Conservation (phyloP, 345 rosid genomes). For the Viola odorata region DNA sequence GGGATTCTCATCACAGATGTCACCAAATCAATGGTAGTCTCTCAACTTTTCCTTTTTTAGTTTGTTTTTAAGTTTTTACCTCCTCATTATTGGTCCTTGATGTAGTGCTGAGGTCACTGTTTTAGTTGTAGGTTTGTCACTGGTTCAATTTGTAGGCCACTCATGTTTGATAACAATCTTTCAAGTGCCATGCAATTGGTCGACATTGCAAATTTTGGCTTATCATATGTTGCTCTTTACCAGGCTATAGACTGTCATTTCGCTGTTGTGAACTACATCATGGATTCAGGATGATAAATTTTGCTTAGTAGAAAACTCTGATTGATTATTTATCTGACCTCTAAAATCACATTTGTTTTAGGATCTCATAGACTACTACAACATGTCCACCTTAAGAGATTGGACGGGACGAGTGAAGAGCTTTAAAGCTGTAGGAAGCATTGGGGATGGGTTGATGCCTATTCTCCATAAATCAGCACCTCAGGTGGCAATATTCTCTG, state of each 20-base stretch:
- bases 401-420: conserved; percentile 92
- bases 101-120: neutral
- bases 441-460: conserved; percentile 92
- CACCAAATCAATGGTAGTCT: conserved; percentile 68
- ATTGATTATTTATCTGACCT: no score
- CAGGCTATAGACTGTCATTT: no score
- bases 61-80: neutral
- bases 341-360: conserved; percentile 13
- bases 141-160: no score
- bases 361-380: conserved; percentile 96
- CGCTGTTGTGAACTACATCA: no score
- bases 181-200: no score
- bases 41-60: neutral
- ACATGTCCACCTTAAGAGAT: conserved; percentile 80
- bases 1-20: conserved; percentile 88
- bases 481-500: conserved; percentile 90
- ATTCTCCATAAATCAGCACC: conserved; percentile 97
- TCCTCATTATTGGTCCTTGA: neutral
- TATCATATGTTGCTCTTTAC: no score
- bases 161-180: no score
- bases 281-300: no score
- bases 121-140: no score
- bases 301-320: no score
- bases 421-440: conserved; percentile 82
- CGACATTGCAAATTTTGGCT: no score